Percentiles rank a stretch among this genome's conserved stretches.
Evolutionary conservation across 2,329 filamentous ascomycete genomes (phyloP).

Genomic region (Colletotrichum sp.): DNA sequence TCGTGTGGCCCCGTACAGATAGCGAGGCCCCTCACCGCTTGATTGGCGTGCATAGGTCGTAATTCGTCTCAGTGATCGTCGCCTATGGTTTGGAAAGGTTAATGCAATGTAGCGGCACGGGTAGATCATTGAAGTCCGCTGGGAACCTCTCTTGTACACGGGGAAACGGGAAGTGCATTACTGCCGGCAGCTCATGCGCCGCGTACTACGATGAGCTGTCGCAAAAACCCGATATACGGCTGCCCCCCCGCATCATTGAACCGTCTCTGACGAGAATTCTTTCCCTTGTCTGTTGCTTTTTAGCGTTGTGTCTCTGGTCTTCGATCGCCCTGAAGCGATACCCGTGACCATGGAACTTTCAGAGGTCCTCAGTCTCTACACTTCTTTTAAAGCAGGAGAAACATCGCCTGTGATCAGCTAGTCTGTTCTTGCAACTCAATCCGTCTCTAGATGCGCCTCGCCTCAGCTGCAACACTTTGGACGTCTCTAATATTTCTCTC

Average conservation of each 20-base stretch:
- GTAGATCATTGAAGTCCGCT: neutral
- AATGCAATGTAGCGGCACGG: neutral
- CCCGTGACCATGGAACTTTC: neutral
- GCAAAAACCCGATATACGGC: neutral
- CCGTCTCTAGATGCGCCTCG: too few relatives aligned
- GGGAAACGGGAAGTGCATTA: neutral
- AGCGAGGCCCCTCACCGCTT: neutral
- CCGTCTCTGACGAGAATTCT: neutral
- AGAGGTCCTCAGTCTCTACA: neutral
- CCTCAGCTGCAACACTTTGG: fast-evolving
- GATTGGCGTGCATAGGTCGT: neutral
- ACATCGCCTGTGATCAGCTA: neutral
- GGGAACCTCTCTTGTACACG: neutral
- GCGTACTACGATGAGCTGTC: fast-evolving
- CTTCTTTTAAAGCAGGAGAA: neutral
- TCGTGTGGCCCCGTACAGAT: neutral
- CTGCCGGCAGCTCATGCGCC: neutral
- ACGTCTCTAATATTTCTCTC: fast-evolving
- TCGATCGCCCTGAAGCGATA: neutral
- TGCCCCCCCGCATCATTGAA: neutral
- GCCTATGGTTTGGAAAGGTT: neutral
- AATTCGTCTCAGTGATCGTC: neutral
- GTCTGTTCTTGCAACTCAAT: fast-evolving
- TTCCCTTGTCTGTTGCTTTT: fast-evolving
- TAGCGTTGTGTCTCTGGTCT: neutral